Conservation (phyloP, 2,329 filamentous ascomycete species). For the Diaporthe eres region DNA sequence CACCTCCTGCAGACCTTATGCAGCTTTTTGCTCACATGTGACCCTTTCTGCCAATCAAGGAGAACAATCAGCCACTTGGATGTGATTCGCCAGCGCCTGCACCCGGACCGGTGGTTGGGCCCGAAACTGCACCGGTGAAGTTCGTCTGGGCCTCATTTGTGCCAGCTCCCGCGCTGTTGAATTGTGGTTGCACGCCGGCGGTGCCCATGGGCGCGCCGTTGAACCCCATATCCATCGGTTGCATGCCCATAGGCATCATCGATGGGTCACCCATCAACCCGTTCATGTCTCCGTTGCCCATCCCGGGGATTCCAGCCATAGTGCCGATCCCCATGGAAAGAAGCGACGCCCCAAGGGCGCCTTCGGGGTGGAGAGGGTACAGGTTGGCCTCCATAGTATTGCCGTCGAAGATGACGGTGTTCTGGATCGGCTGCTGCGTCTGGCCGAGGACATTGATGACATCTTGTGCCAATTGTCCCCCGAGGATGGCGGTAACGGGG, state of each 20-base stretch:
- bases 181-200: constrained; percentile 25
- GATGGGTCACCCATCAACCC: constrained; percentile 41
- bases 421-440: constrained; percentile 95
- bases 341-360: constrained; percentile 64
- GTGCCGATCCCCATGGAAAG: constrained; percentile 48
- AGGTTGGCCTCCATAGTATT: constrained; percentile 83
- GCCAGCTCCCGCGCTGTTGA: constrained; percentile 19
- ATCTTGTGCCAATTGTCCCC: constrained; percentile 92
- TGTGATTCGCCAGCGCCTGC: constrained; percentile 10
- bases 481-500: constrained; percentile 89
- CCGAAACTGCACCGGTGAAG: constrained; percentile 10
- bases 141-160: background rate
- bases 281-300: constrained; percentile 41
- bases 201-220: constrained; percentile 18
- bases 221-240: constrained; percentile 38
- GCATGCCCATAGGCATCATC: constrained; percentile 40
- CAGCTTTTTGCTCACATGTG: background rate
- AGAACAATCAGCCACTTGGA: constrained; percentile 9
- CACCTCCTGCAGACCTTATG: background rate
- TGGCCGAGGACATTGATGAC: constrained; percentile 96
- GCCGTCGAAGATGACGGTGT: constrained; percentile 92
- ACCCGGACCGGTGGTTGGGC: constrained; percentile 8
- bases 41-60: background rate
- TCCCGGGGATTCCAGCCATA: constrained; percentile 27
- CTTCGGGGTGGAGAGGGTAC: constrained; percentile 84